Evolutionary conservation across 2,329 filamentous ascomycete genomes (phyloP).

Genomic region (Fonsecaea pedrosoi): DNA sequence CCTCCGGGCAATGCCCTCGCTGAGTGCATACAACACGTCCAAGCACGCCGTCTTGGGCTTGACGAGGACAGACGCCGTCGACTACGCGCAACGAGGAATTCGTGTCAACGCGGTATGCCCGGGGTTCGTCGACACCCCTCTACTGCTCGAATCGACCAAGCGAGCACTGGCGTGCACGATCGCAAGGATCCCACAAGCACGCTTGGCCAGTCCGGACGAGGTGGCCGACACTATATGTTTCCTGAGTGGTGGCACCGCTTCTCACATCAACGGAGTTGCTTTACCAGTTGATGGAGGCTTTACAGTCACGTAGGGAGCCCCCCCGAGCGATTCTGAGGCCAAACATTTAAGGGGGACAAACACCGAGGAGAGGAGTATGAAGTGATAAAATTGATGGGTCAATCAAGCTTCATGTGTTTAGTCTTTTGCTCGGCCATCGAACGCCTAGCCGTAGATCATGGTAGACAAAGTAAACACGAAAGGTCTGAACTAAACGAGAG

Average conservation of each 20-base stretch:
- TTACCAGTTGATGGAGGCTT: slow-evolving; percentile 76
- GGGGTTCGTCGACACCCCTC: slow-evolving; percentile 67
- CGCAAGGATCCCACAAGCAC: slow-evolving; percentile 55
- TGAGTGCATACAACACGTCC: slow-evolving; percentile 49
- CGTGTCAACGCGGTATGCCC: slow-evolving; percentile 61
- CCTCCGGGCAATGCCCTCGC: slow-evolving; percentile 53
- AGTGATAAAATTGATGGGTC: no score
- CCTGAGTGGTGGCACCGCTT: slow-evolving; percentile 69
- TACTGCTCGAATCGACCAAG: slow-evolving; percentile 69
- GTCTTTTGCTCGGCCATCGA: no score
- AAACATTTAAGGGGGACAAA: no score
- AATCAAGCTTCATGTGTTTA: no score
- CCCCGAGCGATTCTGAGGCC: no score
- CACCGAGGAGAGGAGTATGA: no score
- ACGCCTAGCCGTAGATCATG: no score
- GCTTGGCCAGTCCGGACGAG: slow-evolving; percentile 60
- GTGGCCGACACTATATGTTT: slow-evolving; percentile 70
- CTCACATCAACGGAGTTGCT: slow-evolving; percentile 74
- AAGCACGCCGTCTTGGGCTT: slow-evolving; percentile 66
- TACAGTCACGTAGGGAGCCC: slow-evolving; percentile 44
- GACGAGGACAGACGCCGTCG: slow-evolving; percentile 63
- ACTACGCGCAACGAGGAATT: slow-evolving; percentile 53
- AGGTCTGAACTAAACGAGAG: no score
- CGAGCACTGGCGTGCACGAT: slow-evolving; percentile 50
- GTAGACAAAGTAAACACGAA: no score